Conservation (phyloP, 352 stramenopile genomes). For the Phytopythium delawarense region DNA sequence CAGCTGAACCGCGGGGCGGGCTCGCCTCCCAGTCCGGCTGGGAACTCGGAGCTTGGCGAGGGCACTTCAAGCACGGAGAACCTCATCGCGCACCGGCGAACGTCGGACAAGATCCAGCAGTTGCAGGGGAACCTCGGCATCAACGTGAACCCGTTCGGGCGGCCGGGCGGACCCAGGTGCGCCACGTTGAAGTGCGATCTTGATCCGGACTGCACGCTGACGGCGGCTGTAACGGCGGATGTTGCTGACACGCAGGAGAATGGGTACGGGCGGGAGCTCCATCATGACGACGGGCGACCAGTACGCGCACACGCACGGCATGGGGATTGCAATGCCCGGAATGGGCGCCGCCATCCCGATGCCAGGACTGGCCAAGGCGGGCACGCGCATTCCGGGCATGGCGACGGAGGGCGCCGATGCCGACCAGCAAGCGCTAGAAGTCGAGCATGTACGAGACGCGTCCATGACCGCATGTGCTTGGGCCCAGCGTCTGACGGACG, state of each 20-base stretch:
- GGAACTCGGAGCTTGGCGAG: background rate
- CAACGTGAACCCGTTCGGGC: slow-evolving; percentile 78
- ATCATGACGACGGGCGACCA: slow-evolving; percentile 85
- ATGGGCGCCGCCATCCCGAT: slow-evolving; percentile 83
- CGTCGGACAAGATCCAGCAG: slow-evolving; percentile 64
- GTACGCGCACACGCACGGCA: slow-evolving; percentile 64
- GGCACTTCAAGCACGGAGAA: slow-evolving; percentile 17
- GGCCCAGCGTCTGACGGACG: background rate
- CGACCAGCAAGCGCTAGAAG: slow-evolving; percentile 18
- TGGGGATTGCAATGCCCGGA: slow-evolving; percentile 74
- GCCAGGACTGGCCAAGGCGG: slow-evolving; percentile 68
- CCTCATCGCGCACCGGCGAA: slow-evolving; percentile 11
- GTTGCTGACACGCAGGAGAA: background rate
- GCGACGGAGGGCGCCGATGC: slow-evolving; percentile 19
- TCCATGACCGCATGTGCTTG: slow-evolving; percentile 1
- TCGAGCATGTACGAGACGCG: slow-evolving; percentile 44
- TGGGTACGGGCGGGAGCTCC: slow-evolving; percentile 25
- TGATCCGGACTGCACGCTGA: background rate
- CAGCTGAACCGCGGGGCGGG: slow-evolving; percentile 18
- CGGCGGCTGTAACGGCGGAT: background rate
- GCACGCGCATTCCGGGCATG: slow-evolving; percentile 69
- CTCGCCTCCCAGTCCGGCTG: slow-evolving; percentile 3
- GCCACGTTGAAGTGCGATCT: slow-evolving; percentile 5
- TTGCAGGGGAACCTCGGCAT: slow-evolving; percentile 80
- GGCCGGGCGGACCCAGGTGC: slow-evolving; percentile 27